Evolutionary conservation across 768 basidiomycete species (phyloP).

Genomic region (Boletus sp.): DNA sequence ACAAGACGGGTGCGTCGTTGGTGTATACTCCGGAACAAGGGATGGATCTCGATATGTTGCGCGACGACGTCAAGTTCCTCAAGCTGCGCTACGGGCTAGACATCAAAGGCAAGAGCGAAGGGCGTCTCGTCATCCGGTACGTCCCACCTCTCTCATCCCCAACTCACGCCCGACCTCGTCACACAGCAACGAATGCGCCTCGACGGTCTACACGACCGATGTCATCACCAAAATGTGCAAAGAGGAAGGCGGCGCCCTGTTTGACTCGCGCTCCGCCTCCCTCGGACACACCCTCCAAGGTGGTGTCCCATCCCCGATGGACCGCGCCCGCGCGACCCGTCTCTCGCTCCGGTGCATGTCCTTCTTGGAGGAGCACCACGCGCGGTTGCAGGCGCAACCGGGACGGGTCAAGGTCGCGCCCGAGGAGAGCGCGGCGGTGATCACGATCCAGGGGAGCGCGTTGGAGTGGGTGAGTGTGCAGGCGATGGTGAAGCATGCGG

Average conservation of each 20-base stretch:
- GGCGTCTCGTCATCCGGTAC: slow-evolving; percentile 88
- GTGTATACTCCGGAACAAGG: slow-evolving; percentile 94
- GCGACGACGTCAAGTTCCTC: slow-evolving; percentile 84
- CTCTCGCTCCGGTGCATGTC: slow-evolving; percentile 91
- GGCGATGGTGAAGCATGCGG: slow-evolving; percentile 83
- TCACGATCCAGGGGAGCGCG: slow-evolving; percentile 83
- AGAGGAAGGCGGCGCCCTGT: slow-evolving; percentile 87
- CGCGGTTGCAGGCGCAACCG: slow-evolving; percentile 47
- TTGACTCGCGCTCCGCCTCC: slow-evolving; percentile 94
- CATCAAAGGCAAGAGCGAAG: slow-evolving; percentile 86
- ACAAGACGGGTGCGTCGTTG: slow-evolving; percentile 83
- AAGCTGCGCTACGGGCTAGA: slow-evolving; percentile 84
- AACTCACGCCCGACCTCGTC: background rate
- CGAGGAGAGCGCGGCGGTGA: slow-evolving; percentile 77
- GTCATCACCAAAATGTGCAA: slow-evolving; percentile 91
- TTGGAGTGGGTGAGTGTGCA: slow-evolving; percentile 82
- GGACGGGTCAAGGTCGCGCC: slow-evolving; percentile 53
- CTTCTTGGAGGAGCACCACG: slow-evolving; percentile 86
- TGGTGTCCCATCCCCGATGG: slow-evolving; percentile 91
- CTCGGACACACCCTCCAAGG: slow-evolving; percentile 97
- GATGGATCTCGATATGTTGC: slow-evolving; percentile 77
- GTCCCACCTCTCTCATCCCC: slow-evolving; percentile 22
- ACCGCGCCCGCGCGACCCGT: slow-evolving; percentile 88
- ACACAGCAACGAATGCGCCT: slow-evolving; percentile 79
- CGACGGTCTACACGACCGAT: slow-evolving; percentile 86